A percentile compares a stretch with the other conserved stretches of the same genome.
phyloP scores from a whole-genome alignment of 306 rosid species.

The Astragalus glycyphyllos region DNA sequence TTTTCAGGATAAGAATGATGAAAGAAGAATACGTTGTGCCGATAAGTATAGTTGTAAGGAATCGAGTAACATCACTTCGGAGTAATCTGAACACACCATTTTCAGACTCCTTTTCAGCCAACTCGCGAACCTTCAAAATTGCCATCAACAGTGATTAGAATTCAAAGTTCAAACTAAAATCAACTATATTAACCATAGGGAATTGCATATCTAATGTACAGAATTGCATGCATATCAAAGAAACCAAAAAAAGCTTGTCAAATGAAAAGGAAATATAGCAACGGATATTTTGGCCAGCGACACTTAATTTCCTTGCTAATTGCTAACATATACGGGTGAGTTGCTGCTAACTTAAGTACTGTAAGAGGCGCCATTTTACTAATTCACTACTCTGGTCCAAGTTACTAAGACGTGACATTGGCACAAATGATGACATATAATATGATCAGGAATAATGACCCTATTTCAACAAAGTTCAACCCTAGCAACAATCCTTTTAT shows the following conservation, averaged over 20 bases:
- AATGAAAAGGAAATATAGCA: slow-evolving; percentile 33
- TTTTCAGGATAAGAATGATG: slow-evolving; percentile 31
- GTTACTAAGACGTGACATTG: slow-evolving; percentile 17
- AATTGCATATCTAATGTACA: slow-evolving; percentile 18
- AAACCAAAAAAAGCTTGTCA: not conserved
- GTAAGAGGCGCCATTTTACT: slow-evolving; percentile 5
- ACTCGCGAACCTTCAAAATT: slow-evolving; percentile 70
- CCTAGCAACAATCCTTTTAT: slow-evolving; percentile 12
- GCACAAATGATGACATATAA: not conserved
- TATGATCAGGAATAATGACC: slow-evolving; percentile 7
- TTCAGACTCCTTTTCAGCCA: slow-evolving; percentile 93
- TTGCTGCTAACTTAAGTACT: slow-evolving; percentile 14
- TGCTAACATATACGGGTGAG: not conserved
- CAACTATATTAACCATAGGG: slow-evolving; percentile 20
- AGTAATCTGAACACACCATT: slow-evolving; percentile 91
- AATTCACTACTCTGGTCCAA: slow-evolving; percentile 32
- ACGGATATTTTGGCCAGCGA: slow-evolving; percentile 29
- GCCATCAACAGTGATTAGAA: slow-evolving; percentile 37
- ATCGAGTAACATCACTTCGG: slow-evolving; percentile 91
- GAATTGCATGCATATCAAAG: slow-evolving; percentile 22
- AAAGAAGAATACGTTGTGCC: slow-evolving; percentile 92
- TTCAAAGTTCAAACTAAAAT: slow-evolving; percentile 37
- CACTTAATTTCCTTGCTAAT: slow-evolving; percentile 13
- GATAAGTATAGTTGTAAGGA: slow-evolving; percentile 95
- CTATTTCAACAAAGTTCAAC: slow-evolving; percentile 4